Base-by-base conservation (phyloP, 1,284 basidiomycete genomes). In the Pulchroboletus neoregius region DNA sequence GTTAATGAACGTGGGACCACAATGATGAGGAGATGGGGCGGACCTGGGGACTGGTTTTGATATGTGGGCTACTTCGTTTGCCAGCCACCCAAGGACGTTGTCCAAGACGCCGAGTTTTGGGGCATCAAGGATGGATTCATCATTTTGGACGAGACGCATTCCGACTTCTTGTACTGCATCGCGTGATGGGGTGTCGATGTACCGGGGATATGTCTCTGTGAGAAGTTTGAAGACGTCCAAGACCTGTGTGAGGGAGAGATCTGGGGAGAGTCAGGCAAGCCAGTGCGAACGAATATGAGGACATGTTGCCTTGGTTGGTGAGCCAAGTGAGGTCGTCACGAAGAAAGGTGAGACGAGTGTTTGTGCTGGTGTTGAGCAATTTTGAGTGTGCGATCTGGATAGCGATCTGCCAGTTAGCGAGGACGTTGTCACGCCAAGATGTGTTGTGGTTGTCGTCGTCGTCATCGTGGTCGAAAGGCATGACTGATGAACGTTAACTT, bases 201-300 rank as follows among this genome's bases (percentile, higher is more conserved):
- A 92, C 55, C 83, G 80, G 11, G 87, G 76, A 61, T 89, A 87
- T 0, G 87, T 91, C 36, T 81, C 68, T 1, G 84, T 83, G 38
- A 93, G 68, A 2, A 91, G 68, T 51, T 75, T 74, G 65, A 92
- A 85, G 24, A 94, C 63, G 58, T 91, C 88, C 63, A 84, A 62
- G 15, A 73, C 74, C 60, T 91, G 83, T 0, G 77, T 70, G 30
- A 84, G 68, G 39, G 70, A 73, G 39, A 91, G 71, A 59, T 85
- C 87, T 90, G 43, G 45, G 28, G 24, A 42, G 43, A 18, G 49
- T 48, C 4, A 54, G 50, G 37, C 3, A 42, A 3, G 18, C 4
- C 34, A 5, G 15, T 3, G 15, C 4, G 37, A 16, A 2, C 4
- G 1, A 12, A 13, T 2, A 5, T 26, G 8, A 2, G 18, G 8